Evolutionary conservation across 495 filamentous ascomycete genomes (phyloP), one percentile per base, ranked within the genome.

Genomic region (Lepraria neglecta): DNA sequence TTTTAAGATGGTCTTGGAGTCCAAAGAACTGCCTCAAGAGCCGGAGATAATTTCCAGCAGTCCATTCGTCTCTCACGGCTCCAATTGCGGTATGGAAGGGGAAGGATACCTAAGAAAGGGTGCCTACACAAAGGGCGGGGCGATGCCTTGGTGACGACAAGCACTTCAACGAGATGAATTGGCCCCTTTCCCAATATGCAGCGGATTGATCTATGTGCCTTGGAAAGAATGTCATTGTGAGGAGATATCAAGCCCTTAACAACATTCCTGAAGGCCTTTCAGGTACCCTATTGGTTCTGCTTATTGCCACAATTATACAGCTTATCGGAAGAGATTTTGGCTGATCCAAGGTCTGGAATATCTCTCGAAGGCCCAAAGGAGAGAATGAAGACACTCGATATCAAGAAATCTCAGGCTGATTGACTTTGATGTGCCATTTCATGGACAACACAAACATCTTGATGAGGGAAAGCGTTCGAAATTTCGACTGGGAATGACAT

Each of bases 161-260:
- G 63, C 71, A 74, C 38, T 65, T 82, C 27, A 80, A 80, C 63
- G 70, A 74, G 45, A 86, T 85, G 78, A 79, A 81, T 61, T 78
- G 79, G 14, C 72, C 68, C 30, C 79, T 87, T 76, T 74, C 86
- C 63, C 83, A 85, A 57, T 85, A 85, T 67, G 78, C 81, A 11
- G 79, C 78, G 72, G 83, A 83, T 0, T 73, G 76, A 21, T 69
- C 81, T 62, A 82, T 78, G 28, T 86, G 83, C 61, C 83, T 86
- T 66, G 83, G 84, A 48, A 85, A 83, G 68, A 82, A 82, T 65
- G 69, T 83, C 17, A 75, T 74, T 9, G 69, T 78, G 31, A 67
- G 35, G 80, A 82, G 70, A 81, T 82, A 58, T 80, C 65, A 82
- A 81, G 70, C 71, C 80, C 24, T 60, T 79, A 4, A 76, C 77